phyloP scores from a whole-genome alignment of 257 asterid genomes.

The Fraxinus excelsior region DNA sequence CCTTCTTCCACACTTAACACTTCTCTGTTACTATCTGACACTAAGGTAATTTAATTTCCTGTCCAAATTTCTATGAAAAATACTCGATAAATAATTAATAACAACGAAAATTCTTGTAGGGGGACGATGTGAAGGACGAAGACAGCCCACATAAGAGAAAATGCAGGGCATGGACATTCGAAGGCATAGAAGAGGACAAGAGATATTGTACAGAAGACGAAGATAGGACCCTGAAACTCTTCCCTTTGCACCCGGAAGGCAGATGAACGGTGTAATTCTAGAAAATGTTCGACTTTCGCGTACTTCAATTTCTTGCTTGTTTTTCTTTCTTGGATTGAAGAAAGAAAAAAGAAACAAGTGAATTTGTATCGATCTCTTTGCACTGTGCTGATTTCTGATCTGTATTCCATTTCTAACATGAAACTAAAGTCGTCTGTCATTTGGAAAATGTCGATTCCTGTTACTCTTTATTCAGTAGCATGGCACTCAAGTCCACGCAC shows the following conservation, averaged over 20 bases:
- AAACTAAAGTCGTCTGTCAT: background rate
- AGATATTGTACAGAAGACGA: conserved; percentile 27
- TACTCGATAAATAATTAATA: background rate
- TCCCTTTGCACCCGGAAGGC: conserved; percentile 86
- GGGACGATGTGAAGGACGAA: conserved; percentile 48
- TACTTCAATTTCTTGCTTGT: background rate
- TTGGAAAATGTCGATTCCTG: background rate
- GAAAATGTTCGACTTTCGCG: background rate
- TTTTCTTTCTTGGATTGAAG: background rate
- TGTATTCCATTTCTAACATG: background rate
- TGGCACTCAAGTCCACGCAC: too few relatives aligned
- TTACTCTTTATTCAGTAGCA: background rate
- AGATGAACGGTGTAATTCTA: background rate
- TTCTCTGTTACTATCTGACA: background rate
- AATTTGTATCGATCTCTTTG: background rate
- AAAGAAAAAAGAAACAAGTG: background rate
- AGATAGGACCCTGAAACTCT: conserved; percentile 73
- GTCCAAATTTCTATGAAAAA: background rate
- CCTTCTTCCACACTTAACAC: conserved; percentile 25
- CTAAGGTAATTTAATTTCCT: background rate
- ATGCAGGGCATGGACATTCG: conserved; percentile 63
- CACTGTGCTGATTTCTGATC: background rate
- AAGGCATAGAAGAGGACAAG: conserved; percentile 46
- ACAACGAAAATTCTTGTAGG: conserved; percentile 33
- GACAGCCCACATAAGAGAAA: conserved; percentile 54